phyloP scores from a whole-genome alignment of 768 basidiomycete species.

The Agaricus sinodeliciosus region DNA sequence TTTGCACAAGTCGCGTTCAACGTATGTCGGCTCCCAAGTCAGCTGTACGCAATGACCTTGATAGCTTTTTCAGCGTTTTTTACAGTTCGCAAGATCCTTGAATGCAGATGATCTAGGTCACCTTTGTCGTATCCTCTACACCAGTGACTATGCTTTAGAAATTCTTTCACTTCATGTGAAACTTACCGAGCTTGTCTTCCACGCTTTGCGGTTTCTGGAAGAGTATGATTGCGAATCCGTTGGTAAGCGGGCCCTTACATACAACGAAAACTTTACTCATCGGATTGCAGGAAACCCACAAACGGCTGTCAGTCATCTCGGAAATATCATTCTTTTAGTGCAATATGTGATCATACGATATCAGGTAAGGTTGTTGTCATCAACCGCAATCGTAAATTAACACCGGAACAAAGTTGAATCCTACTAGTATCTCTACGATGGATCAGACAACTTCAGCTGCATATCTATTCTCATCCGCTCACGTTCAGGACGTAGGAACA shows the following conservation, averaged over 20 bases:
- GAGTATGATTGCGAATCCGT: conserved; percentile 78
- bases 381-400: neutral
- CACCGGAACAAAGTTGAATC: neutral
- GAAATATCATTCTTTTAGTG: conserved; percentile 71
- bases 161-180: conserved; percentile 62
- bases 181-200: conserved; percentile 57
- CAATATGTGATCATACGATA: conserved; percentile 63
- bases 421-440: conserved; percentile 1
- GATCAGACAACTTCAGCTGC: conserved; percentile 10
- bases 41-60: neutral
- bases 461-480: conserved; percentile 45
- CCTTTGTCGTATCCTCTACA: conserved; percentile 60
- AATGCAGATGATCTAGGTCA: conserved; percentile 69
- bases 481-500: conserved; percentile 38
- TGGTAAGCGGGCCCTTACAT: conserved; percentile 40
- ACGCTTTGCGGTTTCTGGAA: conserved; percentile 55
- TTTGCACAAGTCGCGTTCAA: conserved; percentile 54
- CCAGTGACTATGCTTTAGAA: conserved; percentile 54
- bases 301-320: conserved; percentile 71
- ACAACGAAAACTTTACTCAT: conserved; percentile 4
- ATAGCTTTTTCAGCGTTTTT: conserved; percentile 44
- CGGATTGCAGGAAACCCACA: conserved; percentile 66
- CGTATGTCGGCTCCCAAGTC: conserved; percentile 29
- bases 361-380: conserved; percentile 34
- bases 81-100: conserved; percentile 38